Percentiles rank a stretch among this genome's conserved stretches.
phyloP scores from a whole-genome alignment of 2,329 filamentous ascomycete species.

The Penicillium crustosum region DNA sequence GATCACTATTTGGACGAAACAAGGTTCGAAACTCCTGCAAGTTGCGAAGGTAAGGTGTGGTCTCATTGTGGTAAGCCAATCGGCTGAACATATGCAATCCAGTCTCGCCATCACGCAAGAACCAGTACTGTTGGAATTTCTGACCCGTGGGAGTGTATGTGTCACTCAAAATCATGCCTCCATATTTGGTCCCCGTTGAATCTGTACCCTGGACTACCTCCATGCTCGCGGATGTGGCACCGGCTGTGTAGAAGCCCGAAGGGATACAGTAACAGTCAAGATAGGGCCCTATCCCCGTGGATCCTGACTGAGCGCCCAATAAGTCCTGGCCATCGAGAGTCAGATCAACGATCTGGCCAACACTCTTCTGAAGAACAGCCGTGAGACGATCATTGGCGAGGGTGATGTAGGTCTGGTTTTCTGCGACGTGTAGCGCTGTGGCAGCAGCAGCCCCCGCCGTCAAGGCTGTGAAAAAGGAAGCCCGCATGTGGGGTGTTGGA shows the following conservation, averaged over 20 bases:
- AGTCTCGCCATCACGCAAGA: conserved; percentile 62
- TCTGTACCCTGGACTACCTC: conserved; percentile 55
- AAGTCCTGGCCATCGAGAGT: conserved; percentile 54
- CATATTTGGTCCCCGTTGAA: conserved; percentile 53
- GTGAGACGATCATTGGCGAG: conserved; percentile 49
- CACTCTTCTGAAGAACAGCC: conserved; percentile 46
- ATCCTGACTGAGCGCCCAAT: conserved; percentile 48
- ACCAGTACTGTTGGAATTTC: conserved; percentile 64
- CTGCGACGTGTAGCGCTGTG: conserved; percentile 19
- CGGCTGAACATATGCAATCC: conserved; percentile 62
- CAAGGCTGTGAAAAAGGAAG: background rate
- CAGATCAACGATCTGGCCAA: conserved; percentile 45
- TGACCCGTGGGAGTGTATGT: conserved; percentile 60
- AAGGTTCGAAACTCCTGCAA: conserved; percentile 62
- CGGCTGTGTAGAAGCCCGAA: conserved; percentile 60
- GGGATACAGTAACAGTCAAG: conserved; percentile 65
- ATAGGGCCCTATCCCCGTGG: conserved; percentile 56
- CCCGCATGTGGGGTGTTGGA: background rate
- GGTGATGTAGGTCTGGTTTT: conserved; percentile 25
- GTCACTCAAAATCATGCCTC: conserved; percentile 60
- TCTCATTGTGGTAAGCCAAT: conserved; percentile 60
- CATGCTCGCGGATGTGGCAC: conserved; percentile 51
- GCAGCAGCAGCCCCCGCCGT: conserved; percentile 9
- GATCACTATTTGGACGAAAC: conserved; percentile 58
- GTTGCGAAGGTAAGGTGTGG: conserved; percentile 56